phyloP scores from a whole-genome alignment of 2,329 filamentous ascomycete genomes.

The Cladosporium sp. region DNA sequence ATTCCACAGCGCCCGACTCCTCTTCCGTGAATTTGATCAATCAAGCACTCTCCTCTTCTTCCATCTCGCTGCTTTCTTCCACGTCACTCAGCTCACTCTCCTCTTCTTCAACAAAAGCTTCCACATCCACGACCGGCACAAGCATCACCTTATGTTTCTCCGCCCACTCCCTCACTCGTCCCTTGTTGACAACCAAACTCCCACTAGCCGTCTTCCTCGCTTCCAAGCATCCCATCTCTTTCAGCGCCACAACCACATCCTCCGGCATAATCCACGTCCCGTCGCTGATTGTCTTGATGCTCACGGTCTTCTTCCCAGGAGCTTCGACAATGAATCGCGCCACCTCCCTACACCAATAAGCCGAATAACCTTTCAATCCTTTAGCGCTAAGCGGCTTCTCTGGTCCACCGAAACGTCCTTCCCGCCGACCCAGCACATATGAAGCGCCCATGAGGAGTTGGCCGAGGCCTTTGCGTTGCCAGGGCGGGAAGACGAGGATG shows the following conservation, averaged over 20 bases:
- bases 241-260: slow-evolving; percentile 75
- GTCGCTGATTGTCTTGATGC: slow-evolving; percentile 70
- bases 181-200: slow-evolving; percentile 56
- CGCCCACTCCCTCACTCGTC: slow-evolving; percentile 67
- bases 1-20: not conserved
- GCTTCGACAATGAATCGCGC: slow-evolving; percentile 62
- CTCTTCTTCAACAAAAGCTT: slow-evolving; percentile 70
- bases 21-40: not conserved
- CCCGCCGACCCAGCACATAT: slow-evolving; percentile 84
- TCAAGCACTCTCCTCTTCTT: slow-evolving; percentile 8
- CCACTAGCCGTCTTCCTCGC: slow-evolving; percentile 53
- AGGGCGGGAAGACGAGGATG: slow-evolving; percentile 93
- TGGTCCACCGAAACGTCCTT: slow-evolving; percentile 82
- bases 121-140: slow-evolving; percentile 67
- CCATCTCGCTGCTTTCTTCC: slow-evolving; percentile 23
- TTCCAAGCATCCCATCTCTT: slow-evolving; percentile 74
- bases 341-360: slow-evolving; percentile 85
- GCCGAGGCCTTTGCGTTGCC: slow-evolving; percentile 87
- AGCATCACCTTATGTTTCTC: slow-evolving; percentile 62
- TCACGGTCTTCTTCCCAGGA: slow-evolving; percentile 54
- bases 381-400: slow-evolving; percentile 91
- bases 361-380: slow-evolving; percentile 76
- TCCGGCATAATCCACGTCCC: slow-evolving; percentile 83
- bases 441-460: slow-evolving; percentile 88
- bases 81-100: slow-evolving; percentile 47